Evolutionary conservation across 345 rosid species (phyloP), one percentile per base, ranked within the genome.

Genomic region (Syzygium aromaticum): DNA sequence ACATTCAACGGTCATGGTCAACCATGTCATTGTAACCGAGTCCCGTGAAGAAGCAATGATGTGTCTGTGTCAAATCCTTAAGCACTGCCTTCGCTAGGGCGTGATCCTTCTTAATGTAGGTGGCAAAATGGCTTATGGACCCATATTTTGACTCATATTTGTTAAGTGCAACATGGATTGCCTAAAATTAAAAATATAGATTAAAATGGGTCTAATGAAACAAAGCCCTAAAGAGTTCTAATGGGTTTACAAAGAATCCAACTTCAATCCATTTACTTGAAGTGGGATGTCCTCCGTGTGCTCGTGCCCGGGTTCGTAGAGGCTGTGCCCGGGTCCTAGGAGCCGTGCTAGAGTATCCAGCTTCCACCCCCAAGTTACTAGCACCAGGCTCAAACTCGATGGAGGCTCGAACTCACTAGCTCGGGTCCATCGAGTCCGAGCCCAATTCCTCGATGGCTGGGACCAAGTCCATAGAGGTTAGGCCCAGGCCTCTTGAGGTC

Each of bases 401-500:
- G n/a, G n/a, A 6, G 46, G 46, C 46, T 43, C 43, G 6, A 6
- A 40, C 43, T 40, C 43, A 40, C 6, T 10, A 0, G 22, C 22
- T 64, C 8, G 1, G 0, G 77, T 64, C 77, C 22, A 64, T 16
- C 22, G 3, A 28, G 40, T 30, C 22, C 11, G 7, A 64, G 77
- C 1, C 0, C 3, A 5, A 3, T 0, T 64, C 40, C 22, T 64
- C 19, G 19, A 67, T 67, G 46, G 1, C 5, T 33, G 11, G 43
- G 78, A 67, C 46, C 22, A 33, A 67, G 46, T 16, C 78, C 78
- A 67, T 33, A 33, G 12, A 33, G 2, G 40, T 33, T 33, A 11
- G 43, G 23, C 78, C 23, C 2, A 2, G 8, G 12, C 33, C 78
- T 12, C 61, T 30, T 2, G 0, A 67, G 21, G 78, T 33, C 1